Percentiles rank a stretch among this genome's conserved stretches.
Evolutionary conservation across 1,139 yeast species (phyloP).

Genomic region (Protomyces macrosporus): DNA sequence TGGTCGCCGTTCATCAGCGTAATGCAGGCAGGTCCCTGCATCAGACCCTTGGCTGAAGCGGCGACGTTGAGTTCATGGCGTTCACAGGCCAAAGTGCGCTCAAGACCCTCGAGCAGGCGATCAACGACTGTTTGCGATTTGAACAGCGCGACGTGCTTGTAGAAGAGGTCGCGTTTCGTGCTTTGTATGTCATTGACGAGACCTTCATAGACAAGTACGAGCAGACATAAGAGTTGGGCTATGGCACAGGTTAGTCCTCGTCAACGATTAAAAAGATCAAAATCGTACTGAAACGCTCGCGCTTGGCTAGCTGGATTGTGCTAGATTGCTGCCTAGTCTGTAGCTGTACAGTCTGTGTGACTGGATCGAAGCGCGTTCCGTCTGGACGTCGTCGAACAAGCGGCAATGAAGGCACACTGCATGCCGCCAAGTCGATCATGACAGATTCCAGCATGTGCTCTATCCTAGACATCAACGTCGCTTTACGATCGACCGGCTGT

Average conservation of each 20-base stretch:
- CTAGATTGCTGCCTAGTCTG: background rate
- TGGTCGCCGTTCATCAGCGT: conserved; percentile 31
- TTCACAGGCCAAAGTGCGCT: conserved; percentile 32
- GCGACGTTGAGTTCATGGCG: conserved; percentile 44
- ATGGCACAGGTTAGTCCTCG: background rate
- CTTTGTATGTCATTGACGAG: background rate
- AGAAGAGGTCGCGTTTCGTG: conserved; percentile 53
- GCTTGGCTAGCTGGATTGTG: background rate
- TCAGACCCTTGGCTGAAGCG: conserved; percentile 61
- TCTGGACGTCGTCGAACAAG: background rate
- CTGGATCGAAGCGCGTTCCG: background rate
- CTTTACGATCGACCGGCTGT: too few relatives aligned
- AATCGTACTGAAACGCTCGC: background rate
- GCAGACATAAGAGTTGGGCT: background rate
- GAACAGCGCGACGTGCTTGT: conserved; percentile 58
- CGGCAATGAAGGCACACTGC: background rate
- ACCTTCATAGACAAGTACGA: conserved; percentile 9
- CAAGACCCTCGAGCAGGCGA: conserved; percentile 40
- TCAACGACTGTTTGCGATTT: conserved; percentile 48
- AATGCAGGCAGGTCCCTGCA: conserved; percentile 44
- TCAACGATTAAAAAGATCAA: too few relatives aligned
- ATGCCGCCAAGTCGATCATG: background rate
- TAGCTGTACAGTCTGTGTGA: background rate
- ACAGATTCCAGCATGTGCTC: background rate
- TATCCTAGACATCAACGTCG: too few relatives aligned